These are phyloP conservation scores for Epichloe brachyelytri DNA, from an alignment of 2,329 filamentous ascomycete species.

Conservation along the genomic window DNA sequence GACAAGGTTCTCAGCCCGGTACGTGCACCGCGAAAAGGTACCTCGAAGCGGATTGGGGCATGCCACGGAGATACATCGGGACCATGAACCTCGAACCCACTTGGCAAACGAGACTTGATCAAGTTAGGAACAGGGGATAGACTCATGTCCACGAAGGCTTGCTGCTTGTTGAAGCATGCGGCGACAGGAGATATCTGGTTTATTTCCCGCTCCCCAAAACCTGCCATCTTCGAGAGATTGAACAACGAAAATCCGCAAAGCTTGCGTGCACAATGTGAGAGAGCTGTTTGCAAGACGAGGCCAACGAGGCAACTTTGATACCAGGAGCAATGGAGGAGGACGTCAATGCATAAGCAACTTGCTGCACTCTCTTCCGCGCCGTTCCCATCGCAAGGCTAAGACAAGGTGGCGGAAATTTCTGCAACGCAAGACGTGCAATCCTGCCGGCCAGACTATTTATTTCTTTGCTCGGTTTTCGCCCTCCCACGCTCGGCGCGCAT, in stretches of 20 bases:
- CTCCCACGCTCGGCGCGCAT: not conserved
- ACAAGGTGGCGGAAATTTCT: not conserved
- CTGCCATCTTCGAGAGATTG: not conserved
- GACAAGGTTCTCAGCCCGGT: constrained; percentile 5
- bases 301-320: not conserved
- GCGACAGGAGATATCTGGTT: not conserved
- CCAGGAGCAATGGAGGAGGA: not conserved
- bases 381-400: not conserved
- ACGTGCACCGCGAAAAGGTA: constrained; percentile 5
- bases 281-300: not conserved
- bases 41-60: constrained; percentile 4
- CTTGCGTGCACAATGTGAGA: not conserved
- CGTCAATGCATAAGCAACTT: not conserved
- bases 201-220: not conserved
- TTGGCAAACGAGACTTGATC: not conserved
- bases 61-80: constrained; percentile 1
- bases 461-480: not conserved
- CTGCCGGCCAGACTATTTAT: too few species aligned
- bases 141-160: not conserved
- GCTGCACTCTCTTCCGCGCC: not conserved
- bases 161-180: not conserved
- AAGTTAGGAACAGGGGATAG: not conserved
- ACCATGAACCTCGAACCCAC: constrained; percentile 2
- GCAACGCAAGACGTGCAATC: not conserved
- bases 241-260: not conserved